Conservation (phyloP, 1,284 basidiomycete species). For the Tausonia pullulans region DNA sequence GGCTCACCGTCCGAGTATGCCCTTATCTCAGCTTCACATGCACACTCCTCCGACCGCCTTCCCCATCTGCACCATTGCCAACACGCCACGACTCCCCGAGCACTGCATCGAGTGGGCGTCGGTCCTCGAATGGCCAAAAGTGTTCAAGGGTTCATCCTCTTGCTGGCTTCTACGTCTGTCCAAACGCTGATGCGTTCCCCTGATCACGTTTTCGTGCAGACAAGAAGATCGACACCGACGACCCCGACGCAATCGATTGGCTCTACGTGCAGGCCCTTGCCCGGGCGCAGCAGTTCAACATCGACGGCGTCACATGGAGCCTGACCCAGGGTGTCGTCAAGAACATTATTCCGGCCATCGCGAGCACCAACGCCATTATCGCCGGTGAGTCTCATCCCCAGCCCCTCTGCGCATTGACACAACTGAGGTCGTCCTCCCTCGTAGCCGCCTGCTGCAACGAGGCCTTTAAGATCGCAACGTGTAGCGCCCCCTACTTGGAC, state of each 20-base stretch:
- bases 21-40: slow-evolving; percentile 61
- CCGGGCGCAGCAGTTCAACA: slow-evolving; percentile 85
- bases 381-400: slow-evolving; percentile 47
- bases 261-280: slow-evolving; percentile 65
- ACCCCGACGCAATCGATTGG: slow-evolving; percentile 96
- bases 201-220: slow-evolving; percentile 42
- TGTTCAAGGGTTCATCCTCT: slow-evolving; percentile 58
- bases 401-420: background rate
- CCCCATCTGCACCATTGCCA: slow-evolving; percentile 98
- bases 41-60: slow-evolving; percentile 93
- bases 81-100: slow-evolving; percentile 93
- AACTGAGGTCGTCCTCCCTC: background rate
- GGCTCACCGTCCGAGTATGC: background rate
- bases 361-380: slow-evolving; percentile 91
- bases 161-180: background rate
- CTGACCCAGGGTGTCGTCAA: slow-evolving; percentile 98
- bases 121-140: slow-evolving; percentile 94
- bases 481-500: slow-evolving; percentile 82
- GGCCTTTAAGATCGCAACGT: slow-evolving; percentile 97
- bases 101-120: slow-evolving; percentile 99
- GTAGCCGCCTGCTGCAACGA: slow-evolving; percentile 95
- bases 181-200: slow-evolving; percentile 11
- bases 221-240: slow-evolving; percentile 89
- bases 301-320: slow-evolving; percentile 95
- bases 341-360: slow-evolving; percentile 98